A percentile compares a stretch with the other conserved stretches of the same genome.
phyloP scores from a whole-genome alignment of 257 asterid genomes.

The Osmanthus fragrans region DNA sequence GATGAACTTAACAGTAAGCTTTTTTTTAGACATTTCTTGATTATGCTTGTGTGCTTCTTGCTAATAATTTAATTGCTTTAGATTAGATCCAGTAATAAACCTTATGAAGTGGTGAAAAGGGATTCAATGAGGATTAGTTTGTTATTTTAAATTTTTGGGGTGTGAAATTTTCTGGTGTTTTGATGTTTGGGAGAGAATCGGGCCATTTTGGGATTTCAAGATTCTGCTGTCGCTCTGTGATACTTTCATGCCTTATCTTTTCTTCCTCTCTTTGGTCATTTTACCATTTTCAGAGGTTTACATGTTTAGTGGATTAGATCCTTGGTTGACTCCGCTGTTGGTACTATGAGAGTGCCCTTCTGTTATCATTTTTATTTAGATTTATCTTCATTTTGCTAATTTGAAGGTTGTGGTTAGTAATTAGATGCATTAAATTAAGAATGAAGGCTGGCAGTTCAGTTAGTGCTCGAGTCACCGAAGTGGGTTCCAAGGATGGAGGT shows the following conservation, averaged over 20 bases:
- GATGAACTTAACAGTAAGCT: constrained; percentile 72
- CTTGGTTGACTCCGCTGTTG: background rate
- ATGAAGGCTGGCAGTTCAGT: background rate
- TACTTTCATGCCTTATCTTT: background rate
- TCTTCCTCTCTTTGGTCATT: background rate
- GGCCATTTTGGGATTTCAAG: background rate
- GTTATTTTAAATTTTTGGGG: background rate
- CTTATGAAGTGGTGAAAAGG: background rate
- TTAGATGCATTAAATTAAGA: background rate
- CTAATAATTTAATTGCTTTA: background rate
- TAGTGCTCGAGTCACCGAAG: no score
- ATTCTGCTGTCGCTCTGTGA: background rate
- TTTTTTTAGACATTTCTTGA: background rate
- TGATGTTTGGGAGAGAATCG: background rate
- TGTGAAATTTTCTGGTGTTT: background rate
- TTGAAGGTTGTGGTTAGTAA: background rate
- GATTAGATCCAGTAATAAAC: background rate
- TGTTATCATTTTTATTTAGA: no score
- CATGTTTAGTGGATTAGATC: background rate
- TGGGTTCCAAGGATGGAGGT: no score
- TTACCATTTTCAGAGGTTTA: background rate
- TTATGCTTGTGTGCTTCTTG: background rate
- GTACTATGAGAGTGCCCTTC: background rate
- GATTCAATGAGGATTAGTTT: background rate
- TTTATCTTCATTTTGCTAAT: no score